Conservation (phyloP, 306 rosid genomes). For the Erythrophleum fordii region DNA sequence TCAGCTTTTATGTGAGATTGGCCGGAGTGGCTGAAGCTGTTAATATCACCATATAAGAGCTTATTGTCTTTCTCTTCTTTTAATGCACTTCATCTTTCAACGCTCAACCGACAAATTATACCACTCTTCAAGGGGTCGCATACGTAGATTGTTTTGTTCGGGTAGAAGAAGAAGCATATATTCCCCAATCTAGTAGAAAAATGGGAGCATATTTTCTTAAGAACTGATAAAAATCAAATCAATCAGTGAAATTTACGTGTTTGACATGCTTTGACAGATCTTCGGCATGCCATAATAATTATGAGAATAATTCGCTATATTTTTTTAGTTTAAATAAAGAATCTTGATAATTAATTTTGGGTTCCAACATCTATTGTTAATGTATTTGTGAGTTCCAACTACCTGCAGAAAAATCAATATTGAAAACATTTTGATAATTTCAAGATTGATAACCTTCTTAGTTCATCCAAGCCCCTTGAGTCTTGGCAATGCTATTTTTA, state of each 20-base stretch:
- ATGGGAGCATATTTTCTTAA: slow-evolving; percentile 6
- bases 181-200: background rate
- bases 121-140: slow-evolving; percentile 14
- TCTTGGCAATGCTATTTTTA: background rate
- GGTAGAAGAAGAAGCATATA: slow-evolving; percentile 24
- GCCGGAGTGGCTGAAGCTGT: background rate
- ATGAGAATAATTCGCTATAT: background rate
- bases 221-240: background rate
- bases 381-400: background rate
- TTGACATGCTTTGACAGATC: slow-evolving; percentile 39
- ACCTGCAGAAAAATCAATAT: background rate
- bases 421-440: background rate
- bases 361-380: background rate
- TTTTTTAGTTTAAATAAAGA: background rate
- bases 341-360: slow-evolving; percentile 3
- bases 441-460: too few relatives aligned
- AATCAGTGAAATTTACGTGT: slow-evolving; percentile 2
- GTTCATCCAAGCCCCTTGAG: background rate
- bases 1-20: background rate
- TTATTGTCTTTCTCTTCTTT: slow-evolving; percentile 38
- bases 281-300: background rate
- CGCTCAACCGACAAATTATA: slow-evolving; percentile 12
- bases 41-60: background rate
- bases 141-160: slow-evolving; percentile 19
- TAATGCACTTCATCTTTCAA: slow-evolving; percentile 34